phyloP scores from a whole-genome alignment of 305 asterid genomes.

The Plantago coronopus region DNA sequence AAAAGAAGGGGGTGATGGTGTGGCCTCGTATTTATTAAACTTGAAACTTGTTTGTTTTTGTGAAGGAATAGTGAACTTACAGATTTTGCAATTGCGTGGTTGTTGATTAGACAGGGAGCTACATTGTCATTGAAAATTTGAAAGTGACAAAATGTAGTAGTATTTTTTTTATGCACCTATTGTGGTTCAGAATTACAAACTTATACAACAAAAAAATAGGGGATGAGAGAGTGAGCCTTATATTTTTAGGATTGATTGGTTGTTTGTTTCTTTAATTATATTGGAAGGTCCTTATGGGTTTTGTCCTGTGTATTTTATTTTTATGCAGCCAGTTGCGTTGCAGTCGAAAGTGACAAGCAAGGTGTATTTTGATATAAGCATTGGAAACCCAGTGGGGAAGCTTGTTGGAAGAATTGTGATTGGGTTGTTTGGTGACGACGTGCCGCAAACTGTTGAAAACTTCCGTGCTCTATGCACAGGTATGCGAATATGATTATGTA shows the following conservation, averaged over 20 bases:
- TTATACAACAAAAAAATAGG: too few species aligned
- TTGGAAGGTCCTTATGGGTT: not conserved
- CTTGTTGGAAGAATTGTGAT: conserved; percentile 81
- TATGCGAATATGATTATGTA: conserved; percentile 3
- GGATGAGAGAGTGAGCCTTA: too few species aligned
- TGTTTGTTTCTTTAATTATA: conserved; percentile 1
- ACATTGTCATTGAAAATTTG: too few species aligned
- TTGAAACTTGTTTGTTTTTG: too few species aligned
- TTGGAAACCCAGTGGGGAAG: conserved; percentile 90
- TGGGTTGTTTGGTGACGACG: conserved; percentile 90
- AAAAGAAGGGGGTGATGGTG: too few species aligned
- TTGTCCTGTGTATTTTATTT: conserved; percentile 7
- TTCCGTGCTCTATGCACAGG: conserved; percentile 99
- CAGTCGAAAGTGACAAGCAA: conserved; percentile 85
- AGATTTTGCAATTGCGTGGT: too few species aligned
- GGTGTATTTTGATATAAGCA: conserved; percentile 81
- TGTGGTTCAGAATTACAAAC: too few species aligned
- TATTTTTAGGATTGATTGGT: not conserved
- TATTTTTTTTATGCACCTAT: too few species aligned
- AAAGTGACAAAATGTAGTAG: too few species aligned
- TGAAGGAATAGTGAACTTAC: too few species aligned
- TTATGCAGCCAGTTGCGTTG: conserved; percentile 51
- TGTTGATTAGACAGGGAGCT: too few species aligned
- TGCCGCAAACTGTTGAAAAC: conserved; percentile 89
- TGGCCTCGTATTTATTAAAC: too few species aligned